Evolutionary conservation across 768 basidiomycete genomes (phyloP).

Genomic region (Russula dissimulans): DNA sequence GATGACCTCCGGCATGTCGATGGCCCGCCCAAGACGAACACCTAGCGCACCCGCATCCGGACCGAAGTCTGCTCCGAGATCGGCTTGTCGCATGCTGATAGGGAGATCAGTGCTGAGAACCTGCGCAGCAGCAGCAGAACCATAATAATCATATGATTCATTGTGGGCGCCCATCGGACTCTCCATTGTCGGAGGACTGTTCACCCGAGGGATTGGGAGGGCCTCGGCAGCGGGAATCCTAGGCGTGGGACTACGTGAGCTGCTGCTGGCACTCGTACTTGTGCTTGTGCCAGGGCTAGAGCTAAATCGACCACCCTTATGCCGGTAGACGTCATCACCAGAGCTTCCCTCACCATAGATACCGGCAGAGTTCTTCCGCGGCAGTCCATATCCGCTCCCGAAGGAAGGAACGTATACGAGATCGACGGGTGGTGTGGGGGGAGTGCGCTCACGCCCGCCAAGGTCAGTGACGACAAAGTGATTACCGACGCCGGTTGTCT

Average conservation of each 20-base stretch:
- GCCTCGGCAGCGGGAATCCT: constrained; percentile 9
- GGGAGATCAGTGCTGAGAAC: constrained; percentile 2
- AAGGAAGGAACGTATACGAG: constrained; percentile 62
- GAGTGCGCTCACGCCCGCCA: constrained; percentile 18
- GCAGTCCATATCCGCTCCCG: constrained; percentile 23
- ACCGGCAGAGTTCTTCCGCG: constrained; percentile 21
- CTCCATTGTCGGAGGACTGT: constrained; percentile 6
- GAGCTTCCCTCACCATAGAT: constrained; percentile 16
- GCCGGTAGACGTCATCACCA: constrained; percentile 29
- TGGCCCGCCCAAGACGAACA: constrained; percentile 11
- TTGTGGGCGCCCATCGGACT: constrained; percentile 8
- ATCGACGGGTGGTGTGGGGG: constrained; percentile 42
- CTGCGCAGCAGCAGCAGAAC: constrained; percentile 4
- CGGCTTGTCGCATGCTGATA: not conserved
- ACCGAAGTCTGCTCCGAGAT: constrained; percentile 8
- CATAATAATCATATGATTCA: constrained; percentile 9
- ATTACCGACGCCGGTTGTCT: constrained; percentile 54
- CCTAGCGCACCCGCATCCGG: constrained; percentile 10
- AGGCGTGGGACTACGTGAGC: constrained; percentile 14
- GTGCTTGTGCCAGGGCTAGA: constrained; percentile 25
- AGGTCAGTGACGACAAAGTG: constrained; percentile 25
- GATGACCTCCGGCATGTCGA: constrained; percentile 17
- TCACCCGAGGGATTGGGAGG: constrained; percentile 4
- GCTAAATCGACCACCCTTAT: constrained; percentile 30
- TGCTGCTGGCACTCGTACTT: constrained; percentile 17